Evolutionary conservation across 129 eudicot genomes (phyloP), one percentile per base, ranked within the genome.

Genomic region (Heracleum sosnowskyi): DNA sequence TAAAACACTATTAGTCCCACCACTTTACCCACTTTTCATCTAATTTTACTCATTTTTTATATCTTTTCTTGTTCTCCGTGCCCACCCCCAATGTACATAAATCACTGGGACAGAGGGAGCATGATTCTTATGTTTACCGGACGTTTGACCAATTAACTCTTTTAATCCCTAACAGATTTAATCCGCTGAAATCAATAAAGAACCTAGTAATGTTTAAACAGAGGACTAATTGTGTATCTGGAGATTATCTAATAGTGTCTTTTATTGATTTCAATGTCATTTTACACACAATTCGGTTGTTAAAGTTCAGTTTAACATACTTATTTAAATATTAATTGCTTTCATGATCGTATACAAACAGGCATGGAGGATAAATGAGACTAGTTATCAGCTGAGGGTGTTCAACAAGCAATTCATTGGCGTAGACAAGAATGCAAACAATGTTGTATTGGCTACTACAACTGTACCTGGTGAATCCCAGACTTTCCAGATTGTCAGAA

Each of bases 311-410:
- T 17, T 47, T 3, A 47, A 51, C n/a, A 24, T 2, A 24, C 63
- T 57, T n/a, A 2, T 26, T 26, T 12, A 26, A 29, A 35, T 35
- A 17, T 9, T 11, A 4, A 35, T 20, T 20, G 39, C 22, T 16
- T 69, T 69, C 3, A 41, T 34, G 40, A 11, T 3, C 18, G 36
- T 63, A 10, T 28, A 15, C 40, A 33, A 29, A 64, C 28, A 91
- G 97, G 78, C 87, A 28, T 89, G 97, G 97, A 87, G 97, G 83
- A 81, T 91, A 66, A 79, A 79, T 53, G 93, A 79, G 76, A 87
- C 74, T 4, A 79, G 74, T 29, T 91, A 87, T 81, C 87, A 84
- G 39, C 60, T 91, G 11, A 73, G 90, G 64, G 97, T 89, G 74
- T 85, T 85, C 71, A 85, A 81, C 82, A 87, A 87, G 63, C 89